Base-by-base conservation (phyloP, 106 monocot species). In the Apostasia ramifera region DNA sequence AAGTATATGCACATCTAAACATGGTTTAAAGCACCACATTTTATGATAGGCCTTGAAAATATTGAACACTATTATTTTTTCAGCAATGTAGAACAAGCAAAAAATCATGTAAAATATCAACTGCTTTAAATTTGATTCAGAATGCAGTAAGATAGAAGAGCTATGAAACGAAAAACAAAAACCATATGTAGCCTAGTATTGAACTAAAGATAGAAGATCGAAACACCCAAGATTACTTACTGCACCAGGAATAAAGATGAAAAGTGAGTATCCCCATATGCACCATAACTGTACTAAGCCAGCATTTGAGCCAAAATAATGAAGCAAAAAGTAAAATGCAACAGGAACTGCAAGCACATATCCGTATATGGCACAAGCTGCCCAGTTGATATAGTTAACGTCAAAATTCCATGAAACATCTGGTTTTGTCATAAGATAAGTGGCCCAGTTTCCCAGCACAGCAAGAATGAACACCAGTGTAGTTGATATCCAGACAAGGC, bases 191-290 rank as follows among this genome's bases (percentile, higher is more conserved):
- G 26, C 26, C 26, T 26, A 26, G 26, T 26, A 26, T 26, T 26
- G 26, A 26, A 26, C 26, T 26, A 26, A 26, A 26, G 26, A 26
- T 26, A 26, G 26, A 26, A 26, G 26, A 26, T 26, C 26, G 26
- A 26, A 26, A 26, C 26, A 26, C 26, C 26, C 26, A 26, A 26
- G 63, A 9, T 1, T 65, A 84, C 92, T 84, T 79, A 97, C 97
- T 66, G 81, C 82, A 40, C 61, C 77, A 9, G 97, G 97, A 15
- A 97, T 64, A 54, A 97, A 97, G 79, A 97, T 71, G 82, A 81
- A 97, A 37, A 97, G 81, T 55, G 97, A 97, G 64, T 97, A 97
- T 5, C 97, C 97, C 97, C 97, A 97, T 66, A 97, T 71, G 59
- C 97, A 97, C 89, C 92, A 97, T 9, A 92, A 71, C 9, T 83